Evolutionary conservation across 177 flowering plant genomes (phyloP).

Genomic region (Vitis hybrid): DNA sequence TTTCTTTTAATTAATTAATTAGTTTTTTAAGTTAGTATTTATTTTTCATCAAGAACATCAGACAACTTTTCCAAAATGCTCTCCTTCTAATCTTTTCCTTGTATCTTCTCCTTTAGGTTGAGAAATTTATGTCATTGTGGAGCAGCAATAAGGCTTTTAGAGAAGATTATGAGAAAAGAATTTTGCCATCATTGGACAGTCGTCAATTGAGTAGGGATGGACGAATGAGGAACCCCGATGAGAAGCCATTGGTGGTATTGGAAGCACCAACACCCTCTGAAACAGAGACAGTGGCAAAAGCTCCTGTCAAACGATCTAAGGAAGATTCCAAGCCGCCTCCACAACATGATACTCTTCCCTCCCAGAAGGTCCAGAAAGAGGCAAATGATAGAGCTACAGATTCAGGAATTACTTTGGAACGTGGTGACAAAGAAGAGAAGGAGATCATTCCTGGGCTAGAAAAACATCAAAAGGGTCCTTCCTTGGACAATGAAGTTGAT

Average conservation of each 20-base stretch:
- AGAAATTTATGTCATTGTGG: conserved; percentile 72
- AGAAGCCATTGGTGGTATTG: conserved; percentile 57
- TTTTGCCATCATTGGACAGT: conserved; percentile 59
- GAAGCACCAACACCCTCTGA: conserved; percentile 37
- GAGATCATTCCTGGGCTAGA: conserved; percentile 22
- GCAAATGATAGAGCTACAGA: conserved; percentile 28
- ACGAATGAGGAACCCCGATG: conserved; percentile 70
- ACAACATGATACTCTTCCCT: conserved; percentile 25
- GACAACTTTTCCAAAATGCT: not conserved
- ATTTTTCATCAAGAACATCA: not conserved
- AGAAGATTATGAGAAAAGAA: conserved; percentile 79
- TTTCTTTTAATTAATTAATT: not conserved
- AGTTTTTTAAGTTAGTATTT: not conserved
- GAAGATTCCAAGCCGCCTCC: conserved; percentile 47
- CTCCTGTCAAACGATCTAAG: conserved; percentile 37
- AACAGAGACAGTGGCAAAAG: conserved; percentile 39
- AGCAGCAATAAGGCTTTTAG: conserved; percentile 59
- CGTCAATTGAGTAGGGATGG: conserved; percentile 89
- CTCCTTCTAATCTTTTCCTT: not conserved
- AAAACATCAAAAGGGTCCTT: conserved; percentile 31
- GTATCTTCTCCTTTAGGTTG: conserved; percentile 43
- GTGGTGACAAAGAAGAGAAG: conserved; percentile 29
- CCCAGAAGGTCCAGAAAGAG: conserved; percentile 49
- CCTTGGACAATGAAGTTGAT: conserved; percentile 38
- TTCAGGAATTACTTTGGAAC: conserved; percentile 23